Evolutionary conservation across 768 basidiomycete species (phyloP).

Genomic region (Coprinellus aureogranulatus): DNA sequence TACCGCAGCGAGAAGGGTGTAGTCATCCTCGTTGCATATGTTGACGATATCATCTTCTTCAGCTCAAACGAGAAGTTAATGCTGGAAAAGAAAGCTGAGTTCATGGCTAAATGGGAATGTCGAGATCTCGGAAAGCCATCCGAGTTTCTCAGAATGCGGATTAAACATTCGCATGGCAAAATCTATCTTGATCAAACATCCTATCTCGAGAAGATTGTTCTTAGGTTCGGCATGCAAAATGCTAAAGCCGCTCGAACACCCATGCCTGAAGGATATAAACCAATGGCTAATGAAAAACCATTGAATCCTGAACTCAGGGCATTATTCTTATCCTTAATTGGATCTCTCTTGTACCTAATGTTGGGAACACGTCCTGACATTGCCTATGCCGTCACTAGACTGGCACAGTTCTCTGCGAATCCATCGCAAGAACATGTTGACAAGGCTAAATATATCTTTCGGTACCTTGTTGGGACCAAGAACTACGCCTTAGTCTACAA

Average conservation of each 20-base stretch:
- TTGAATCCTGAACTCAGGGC: neutral
- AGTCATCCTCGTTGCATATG: conserved; percentile 9
- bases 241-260: conserved; percentile 4
- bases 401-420: conserved; percentile 8
- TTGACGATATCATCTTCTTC: conserved; percentile 11
- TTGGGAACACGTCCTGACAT: conserved; percentile 16
- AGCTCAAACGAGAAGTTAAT: neutral
- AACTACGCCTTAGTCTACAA: conserved; percentile 6
- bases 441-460: neutral
- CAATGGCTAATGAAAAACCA: neutral
- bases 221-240: neutral
- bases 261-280: neutral
- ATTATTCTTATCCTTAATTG: neutral
- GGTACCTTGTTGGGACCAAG: conserved; percentile 3
- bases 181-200: conserved; percentile 15
- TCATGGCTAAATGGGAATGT: conserved; percentile 23
- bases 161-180: neutral
- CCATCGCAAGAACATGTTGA: conserved; percentile 7
- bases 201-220: conserved; percentile 10
- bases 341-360: conserved; percentile 16
- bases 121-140: conserved; percentile 15
- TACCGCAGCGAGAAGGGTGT: neutral
- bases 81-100: conserved; percentile 11
- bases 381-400: conserved; percentile 11
- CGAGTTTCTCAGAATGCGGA: conserved; percentile 19